Conservation (phyloP, 108 stramenopile species). For the Cyclotella kingstonii region DNA sequence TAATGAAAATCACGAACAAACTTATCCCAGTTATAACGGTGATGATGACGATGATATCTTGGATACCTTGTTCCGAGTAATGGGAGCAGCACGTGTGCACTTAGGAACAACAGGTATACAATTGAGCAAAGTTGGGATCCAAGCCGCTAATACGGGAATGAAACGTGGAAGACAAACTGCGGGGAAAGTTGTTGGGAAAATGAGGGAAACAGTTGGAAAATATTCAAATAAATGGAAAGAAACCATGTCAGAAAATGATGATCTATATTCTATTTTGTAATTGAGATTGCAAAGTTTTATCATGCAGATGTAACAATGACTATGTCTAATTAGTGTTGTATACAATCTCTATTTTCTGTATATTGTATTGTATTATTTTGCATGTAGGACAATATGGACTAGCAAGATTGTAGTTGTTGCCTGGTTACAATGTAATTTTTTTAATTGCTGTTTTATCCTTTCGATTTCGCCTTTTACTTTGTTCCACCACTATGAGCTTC, state of each 20-base stretch:
- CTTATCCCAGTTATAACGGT: constrained; percentile 6
- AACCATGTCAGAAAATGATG: constrained; percentile 13
- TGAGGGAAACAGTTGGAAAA: constrained; percentile 32
- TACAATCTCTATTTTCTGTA: too few relatives aligned
- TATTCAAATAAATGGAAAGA: constrained; percentile 27
- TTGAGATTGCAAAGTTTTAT: too few relatives aligned
- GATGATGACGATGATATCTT: constrained; percentile 43
- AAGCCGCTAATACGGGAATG: constrained; percentile 28
- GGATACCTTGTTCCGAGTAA: constrained; percentile 42
- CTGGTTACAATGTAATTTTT: too few relatives aligned
- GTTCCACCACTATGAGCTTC: too few relatives aligned
- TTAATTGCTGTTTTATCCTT: too few relatives aligned
- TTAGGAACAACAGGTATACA: constrained; percentile 14
- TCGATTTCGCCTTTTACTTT: too few relatives aligned
- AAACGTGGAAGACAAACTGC: constrained; percentile 26
- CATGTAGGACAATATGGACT: too few relatives aligned
- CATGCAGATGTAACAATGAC: too few relatives aligned
- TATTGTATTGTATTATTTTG: too few relatives aligned
- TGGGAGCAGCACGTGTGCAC: constrained; percentile 29
- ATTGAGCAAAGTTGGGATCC: constrained; percentile 15
- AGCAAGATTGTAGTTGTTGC: too few relatives aligned
- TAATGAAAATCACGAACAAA: too few relatives aligned
- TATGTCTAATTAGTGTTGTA: too few relatives aligned
- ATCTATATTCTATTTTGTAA: constrained; percentile 10
- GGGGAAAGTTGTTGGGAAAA: constrained; percentile 36